A percentile compares a stretch with the other conserved stretches of the same genome.
phyloP scores from a whole-genome alignment of 768 basidiomycete genomes.

The Pleurotus pulmonarius region DNA sequence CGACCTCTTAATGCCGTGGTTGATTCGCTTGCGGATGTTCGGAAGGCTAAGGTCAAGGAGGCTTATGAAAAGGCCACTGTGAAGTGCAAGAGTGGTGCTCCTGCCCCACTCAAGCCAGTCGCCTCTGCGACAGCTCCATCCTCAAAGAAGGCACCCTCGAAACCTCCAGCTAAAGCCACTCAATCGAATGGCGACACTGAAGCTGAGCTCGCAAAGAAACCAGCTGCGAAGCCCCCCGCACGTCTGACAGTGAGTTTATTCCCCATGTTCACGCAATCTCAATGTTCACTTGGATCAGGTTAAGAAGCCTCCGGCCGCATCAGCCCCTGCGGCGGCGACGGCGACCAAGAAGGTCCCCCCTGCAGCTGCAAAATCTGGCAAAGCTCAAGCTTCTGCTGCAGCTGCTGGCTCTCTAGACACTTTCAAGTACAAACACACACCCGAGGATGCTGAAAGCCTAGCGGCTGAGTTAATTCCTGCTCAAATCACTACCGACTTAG shows the following conservation, averaged over 20 bases:
- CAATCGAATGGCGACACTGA: constrained; percentile 24
- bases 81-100: constrained; percentile 71
- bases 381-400: constrained; percentile 33
- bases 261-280: neutral
- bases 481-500: constrained; percentile 66
- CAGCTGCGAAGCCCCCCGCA: constrained; percentile 47
- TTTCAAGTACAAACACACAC: constrained; percentile 87
- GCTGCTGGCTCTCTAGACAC: constrained; percentile 64
- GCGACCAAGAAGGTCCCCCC: constrained; percentile 42
- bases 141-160: constrained; percentile 27
- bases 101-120: constrained; percentile 42
- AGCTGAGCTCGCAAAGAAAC: constrained; percentile 37
- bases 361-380: constrained; percentile 34
- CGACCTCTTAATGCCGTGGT: constrained; percentile 82
- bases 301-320: constrained; percentile 47
- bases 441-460: constrained; percentile 87
- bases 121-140: constrained; percentile 23
- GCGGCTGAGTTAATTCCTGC: constrained; percentile 71
- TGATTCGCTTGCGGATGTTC: constrained; percentile 81
- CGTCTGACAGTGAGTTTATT: constrained; percentile 35
- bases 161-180: constrained; percentile 14
- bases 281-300: constrained; percentile 24
- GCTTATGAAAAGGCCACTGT: constrained; percentile 90
- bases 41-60: constrained; percentile 92
- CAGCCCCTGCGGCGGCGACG: constrained; percentile 41